A percentile compares a stretch with the other conserved stretches of the same genome.
Evolutionary conservation across 78 protist species (phyloP).

Genomic region (Protostelium mycophagum): DNA sequence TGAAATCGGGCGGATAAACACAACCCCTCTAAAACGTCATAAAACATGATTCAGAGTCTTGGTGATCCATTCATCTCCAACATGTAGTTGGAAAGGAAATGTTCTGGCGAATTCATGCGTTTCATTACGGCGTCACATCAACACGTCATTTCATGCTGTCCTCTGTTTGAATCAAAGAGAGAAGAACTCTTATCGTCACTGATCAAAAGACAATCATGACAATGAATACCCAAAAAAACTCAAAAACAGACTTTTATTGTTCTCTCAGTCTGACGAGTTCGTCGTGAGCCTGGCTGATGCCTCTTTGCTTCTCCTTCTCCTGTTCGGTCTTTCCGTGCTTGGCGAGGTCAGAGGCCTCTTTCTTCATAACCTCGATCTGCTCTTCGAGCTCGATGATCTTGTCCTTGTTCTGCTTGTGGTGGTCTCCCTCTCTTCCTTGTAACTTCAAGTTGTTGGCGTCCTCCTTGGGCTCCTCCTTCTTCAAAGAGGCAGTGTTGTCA

Average conservation of each 20-base stretch:
- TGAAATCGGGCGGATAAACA: too few species aligned
- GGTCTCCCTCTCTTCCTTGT: background rate
- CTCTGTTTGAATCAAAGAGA: too few species aligned
- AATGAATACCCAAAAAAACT: too few species aligned
- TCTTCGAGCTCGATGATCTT: background rate
- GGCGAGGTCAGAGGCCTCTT: background rate
- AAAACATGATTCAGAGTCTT: too few species aligned
- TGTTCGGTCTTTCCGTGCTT: background rate
- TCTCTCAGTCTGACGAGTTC: background rate
- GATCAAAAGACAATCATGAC: too few species aligned
- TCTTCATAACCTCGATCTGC: background rate
- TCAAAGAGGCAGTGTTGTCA: background rate
- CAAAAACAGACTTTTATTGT: background rate
- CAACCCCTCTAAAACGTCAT: too few species aligned
- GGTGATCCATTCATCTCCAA: too few species aligned
- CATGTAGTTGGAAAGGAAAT: too few species aligned
- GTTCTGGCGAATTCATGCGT: too few species aligned
- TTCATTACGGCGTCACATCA: too few species aligned
- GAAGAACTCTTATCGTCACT: too few species aligned
- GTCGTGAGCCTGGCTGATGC: background rate
- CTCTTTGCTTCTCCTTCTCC: background rate
- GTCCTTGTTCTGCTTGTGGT: slow-evolving; percentile 1
- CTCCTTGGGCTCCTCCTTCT: slow-evolving; percentile 2
- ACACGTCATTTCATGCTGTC: too few species aligned
- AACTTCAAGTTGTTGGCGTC: background rate